These are phyloP conservation scores for Xylaria multiplex DNA, from an alignment of 2,329 filamentous ascomycete genomes.

Conservation along the genomic window DNA sequence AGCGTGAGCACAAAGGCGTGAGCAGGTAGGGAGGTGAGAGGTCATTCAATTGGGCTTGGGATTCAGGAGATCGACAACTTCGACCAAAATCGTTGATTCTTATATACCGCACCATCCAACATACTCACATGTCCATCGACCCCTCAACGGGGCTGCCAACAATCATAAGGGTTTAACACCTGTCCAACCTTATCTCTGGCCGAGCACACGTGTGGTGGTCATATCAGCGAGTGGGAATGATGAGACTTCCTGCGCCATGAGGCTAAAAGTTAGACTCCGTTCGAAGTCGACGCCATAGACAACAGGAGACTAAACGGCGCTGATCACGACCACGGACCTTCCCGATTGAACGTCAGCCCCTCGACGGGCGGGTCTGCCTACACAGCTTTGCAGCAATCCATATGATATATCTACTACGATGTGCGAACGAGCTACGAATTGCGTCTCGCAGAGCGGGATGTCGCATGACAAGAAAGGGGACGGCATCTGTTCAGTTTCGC, in stretches of 20 bases:
- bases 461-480: not conserved
- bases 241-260: slow-evolving; percentile 21
- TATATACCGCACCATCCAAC: slow-evolving; percentile 13
- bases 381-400: not conserved
- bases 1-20: not conserved
- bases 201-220: slow-evolving; percentile 14
- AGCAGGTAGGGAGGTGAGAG: not conserved
- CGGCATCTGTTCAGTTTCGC: not conserved
- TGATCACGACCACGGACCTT: slow-evolving; percentile 32
- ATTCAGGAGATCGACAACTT: not conserved
- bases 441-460: not conserved
- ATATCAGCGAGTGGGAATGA: slow-evolving; percentile 12
- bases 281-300: slow-evolving; percentile 13
- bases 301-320: slow-evolving; percentile 12
- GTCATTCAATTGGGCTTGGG: slow-evolving; percentile 6
- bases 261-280: not conserved
- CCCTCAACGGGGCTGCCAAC: not conserved
- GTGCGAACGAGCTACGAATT: not conserved
- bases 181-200: slow-evolving; percentile 24
- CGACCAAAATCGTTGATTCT: slow-evolving; percentile 3
- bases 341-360: slow-evolving; percentile 27
- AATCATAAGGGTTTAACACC: slow-evolving; percentile 1
- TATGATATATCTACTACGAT: too few species aligned
- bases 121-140: slow-evolving; percentile 1
- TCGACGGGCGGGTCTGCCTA: slow-evolving; percentile 5